Evolutionary conservation across 2,329 filamentous ascomycete species (phyloP).

Genomic region (Colletotrichum horii): DNA sequence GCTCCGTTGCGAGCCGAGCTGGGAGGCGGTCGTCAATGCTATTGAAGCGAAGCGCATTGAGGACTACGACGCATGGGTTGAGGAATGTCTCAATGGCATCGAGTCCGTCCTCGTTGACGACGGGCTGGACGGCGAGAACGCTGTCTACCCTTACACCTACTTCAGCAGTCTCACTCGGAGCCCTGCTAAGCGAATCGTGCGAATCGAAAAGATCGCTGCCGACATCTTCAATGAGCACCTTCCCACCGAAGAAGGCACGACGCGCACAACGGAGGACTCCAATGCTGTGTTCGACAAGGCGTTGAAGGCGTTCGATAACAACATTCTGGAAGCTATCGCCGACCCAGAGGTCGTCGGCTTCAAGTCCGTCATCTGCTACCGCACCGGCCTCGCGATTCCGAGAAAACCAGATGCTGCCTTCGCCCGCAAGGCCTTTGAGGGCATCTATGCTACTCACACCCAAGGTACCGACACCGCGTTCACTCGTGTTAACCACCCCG

Average conservation of each 20-base stretch:
- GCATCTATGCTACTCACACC: slow-evolving; percentile 36
- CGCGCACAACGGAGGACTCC: slow-evolving; percentile 21
- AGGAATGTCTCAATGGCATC: slow-evolving; percentile 72
- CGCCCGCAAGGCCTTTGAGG: slow-evolving; percentile 41
- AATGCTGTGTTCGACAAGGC: slow-evolving; percentile 36
- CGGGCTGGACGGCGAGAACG: slow-evolving; percentile 58
- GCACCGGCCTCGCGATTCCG: slow-evolving; percentile 72
- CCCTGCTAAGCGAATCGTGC: slow-evolving; percentile 74
- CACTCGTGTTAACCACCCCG: slow-evolving; percentile 64
- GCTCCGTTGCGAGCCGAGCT: slow-evolving; percentile 69
- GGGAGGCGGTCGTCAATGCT: slow-evolving; percentile 55
- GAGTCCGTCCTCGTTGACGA: slow-evolving; percentile 82
- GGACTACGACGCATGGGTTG: slow-evolving; percentile 62
- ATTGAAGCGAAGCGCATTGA: slow-evolving; percentile 45
- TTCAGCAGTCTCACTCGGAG: slow-evolving; percentile 70
- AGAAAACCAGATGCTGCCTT: slow-evolving; percentile 45
- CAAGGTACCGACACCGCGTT: slow-evolving; percentile 34
- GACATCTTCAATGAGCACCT: slow-evolving; percentile 58
- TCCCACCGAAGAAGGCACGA: slow-evolving; percentile 30
- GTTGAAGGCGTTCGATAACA: slow-evolving; percentile 40
- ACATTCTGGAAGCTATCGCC: slow-evolving; percentile 61
- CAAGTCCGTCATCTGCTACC: slow-evolving; percentile 84
- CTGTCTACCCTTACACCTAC: slow-evolving; percentile 65
- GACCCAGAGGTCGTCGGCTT: slow-evolving; percentile 78
- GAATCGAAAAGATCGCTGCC: slow-evolving; percentile 76